Evolutionary conservation across 495 filamentous ascomycete species (phyloP), one percentile per base, ranked within the genome.

Genomic region (Xylaria telfairii): DNA sequence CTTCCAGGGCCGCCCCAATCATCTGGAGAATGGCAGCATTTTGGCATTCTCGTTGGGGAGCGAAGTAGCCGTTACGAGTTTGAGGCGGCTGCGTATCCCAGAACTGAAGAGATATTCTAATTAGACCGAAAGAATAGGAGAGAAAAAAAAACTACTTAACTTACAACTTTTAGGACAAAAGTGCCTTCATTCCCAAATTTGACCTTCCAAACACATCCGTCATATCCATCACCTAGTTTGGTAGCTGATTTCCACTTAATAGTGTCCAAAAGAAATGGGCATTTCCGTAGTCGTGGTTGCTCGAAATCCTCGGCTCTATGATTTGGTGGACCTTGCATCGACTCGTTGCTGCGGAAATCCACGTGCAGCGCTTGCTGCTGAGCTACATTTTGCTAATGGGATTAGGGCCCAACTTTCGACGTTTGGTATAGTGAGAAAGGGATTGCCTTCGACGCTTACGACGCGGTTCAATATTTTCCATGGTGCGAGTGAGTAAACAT

Each of bases 151-250:
- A n/a, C 28, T 59, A 5, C 3, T 59, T 5, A 24, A 41, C 57
- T 44, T 44, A 62, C 57, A 15, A 61, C 59, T 62, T 62, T 62
- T 44, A 62, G n/a, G 15, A 62, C 59, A 62, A 44, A 42, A 44
- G 34, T 62, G 59, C 59, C 34, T 62, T 62, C 8, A 26, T 28
- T 44, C 34, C 59, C 59, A 62, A 62, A 44, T 26, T 41, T 8
- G n/a, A 62, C 37, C 59, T 62, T 62, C 59, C 59, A 62, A 62
- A 44, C n/a, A 62, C 37, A 62, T 41, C 59, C 59, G n/a, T 62
- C 59, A 62, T 62, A 62, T 62, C 59, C 37, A 44, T 62, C 59
- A 62, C 59, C 59, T 21, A 62, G 59, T 62, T 62, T 62, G n/a
- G 59, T 44, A 62, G 37, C 59, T 26, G 59, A 62, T 62, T 62